These are phyloP conservation scores for Ceratocystis ficicola DNA, from an alignment of 2,329 filamentous ascomycete species.

Conservation along the genomic window DNA sequence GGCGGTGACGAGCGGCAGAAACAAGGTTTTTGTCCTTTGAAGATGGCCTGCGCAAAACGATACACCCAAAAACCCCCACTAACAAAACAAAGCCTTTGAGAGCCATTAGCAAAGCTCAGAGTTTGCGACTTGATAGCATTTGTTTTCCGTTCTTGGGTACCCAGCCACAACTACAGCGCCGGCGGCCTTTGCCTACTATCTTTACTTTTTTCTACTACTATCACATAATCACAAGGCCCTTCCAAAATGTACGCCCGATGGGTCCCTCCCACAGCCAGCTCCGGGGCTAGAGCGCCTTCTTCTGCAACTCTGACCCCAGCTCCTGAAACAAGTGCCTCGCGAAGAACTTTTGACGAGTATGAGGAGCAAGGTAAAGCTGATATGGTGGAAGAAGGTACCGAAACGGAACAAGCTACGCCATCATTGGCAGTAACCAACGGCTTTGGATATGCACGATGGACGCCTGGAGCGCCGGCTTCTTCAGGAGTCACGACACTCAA, in stretches of 20 bases:
- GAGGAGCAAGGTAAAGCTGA: not conserved
- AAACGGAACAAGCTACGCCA: not conserved
- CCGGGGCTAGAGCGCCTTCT: not conserved
- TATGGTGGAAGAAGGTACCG: not conserved
- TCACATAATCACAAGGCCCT: not conserved
- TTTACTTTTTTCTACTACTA: not conserved
- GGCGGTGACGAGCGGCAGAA: slow-evolving; percentile 17
- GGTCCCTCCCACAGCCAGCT: slow-evolving; percentile 16
- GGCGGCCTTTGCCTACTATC: not conserved
- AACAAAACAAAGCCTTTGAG: not conserved
- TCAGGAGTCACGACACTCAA: slow-evolving; percentile 1
- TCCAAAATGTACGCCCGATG: slow-evolving; percentile 21
- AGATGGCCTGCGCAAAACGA: not conserved
- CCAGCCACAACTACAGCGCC: not conserved
- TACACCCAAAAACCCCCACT: not conserved
- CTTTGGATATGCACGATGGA: slow-evolving; percentile 22
- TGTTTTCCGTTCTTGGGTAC: not conserved
- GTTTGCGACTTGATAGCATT: not conserved
- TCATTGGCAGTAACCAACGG: slow-evolving; percentile 17
- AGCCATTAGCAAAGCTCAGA: not conserved
- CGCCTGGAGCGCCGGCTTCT: slow-evolving; percentile 13
- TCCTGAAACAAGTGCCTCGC: not conserved
- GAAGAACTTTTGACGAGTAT: not conserved
- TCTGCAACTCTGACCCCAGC: not conserved
- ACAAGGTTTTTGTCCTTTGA: not conserved